Conservation (phyloP, 768 basidiomycete genomes). For the Suillus discolor region DNA sequence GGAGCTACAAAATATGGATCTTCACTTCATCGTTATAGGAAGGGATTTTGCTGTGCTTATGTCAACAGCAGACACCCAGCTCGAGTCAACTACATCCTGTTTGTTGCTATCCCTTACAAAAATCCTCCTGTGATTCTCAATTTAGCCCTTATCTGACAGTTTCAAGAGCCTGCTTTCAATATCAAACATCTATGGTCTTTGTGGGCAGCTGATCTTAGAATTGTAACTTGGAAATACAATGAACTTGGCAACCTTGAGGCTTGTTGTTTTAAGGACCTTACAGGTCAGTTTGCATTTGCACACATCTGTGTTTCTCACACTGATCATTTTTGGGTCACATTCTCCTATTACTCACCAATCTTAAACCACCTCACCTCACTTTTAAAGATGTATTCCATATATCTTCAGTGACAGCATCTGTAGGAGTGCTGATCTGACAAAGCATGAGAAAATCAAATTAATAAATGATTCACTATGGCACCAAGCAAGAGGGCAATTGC, state of each 20-base stretch:
- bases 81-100: constrained; percentile 1
- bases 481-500: too few relatives aligned
- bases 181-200: not conserved
- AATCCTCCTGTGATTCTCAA: not conserved
- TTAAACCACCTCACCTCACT: too few relatives aligned
- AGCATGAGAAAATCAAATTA: too few relatives aligned
- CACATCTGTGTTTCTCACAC: not conserved
- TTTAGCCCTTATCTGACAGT: not conserved
- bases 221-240: not conserved
- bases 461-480: too few relatives aligned
- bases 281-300: not conserved
- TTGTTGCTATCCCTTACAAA: not conserved
- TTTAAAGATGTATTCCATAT: too few relatives aligned
- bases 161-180: not conserved
- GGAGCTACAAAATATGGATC: not conserved
- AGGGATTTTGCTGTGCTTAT: not conserved
- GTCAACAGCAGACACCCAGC: constrained; percentile 2
- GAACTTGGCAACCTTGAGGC: not conserved
- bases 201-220: not conserved
- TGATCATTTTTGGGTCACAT: not conserved
- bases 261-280: not conserved
- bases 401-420: too few relatives aligned
- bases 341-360: too few relatives aligned
- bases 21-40: not conserved
- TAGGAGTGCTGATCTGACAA: too few relatives aligned